These are phyloP conservation scores for Dendrothele bispora DNA, from an alignment of 768 basidiomycete genomes.

Conservation along the genomic window DNA sequence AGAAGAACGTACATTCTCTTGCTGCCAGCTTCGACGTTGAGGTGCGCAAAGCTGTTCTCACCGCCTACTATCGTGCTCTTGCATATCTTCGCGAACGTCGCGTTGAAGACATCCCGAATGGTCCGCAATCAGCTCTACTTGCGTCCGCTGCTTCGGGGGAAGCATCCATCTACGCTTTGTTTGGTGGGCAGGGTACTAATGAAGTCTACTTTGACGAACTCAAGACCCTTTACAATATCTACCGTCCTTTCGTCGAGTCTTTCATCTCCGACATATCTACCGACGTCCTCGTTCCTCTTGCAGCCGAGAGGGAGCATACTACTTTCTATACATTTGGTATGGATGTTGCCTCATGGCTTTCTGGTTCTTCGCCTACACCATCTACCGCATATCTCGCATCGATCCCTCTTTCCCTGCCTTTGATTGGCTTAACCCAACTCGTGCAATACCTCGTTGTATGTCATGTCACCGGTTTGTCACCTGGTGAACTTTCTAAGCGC, in stretches of 20 bases:
- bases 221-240: slow-evolving; percentile 86
- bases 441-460: slow-evolving; percentile 86
- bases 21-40: slow-evolving; percentile 73
- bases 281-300: slow-evolving; percentile 72
- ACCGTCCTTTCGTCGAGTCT: slow-evolving; percentile 79
- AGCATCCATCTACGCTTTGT: slow-evolving; percentile 85
- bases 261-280: slow-evolving; percentile 66
- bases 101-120: slow-evolving; percentile 53
- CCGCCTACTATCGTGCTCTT: slow-evolving; percentile 78
- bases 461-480: slow-evolving; percentile 71
- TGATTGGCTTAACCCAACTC: slow-evolving; percentile 96
- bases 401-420: slow-evolving; percentile 89
- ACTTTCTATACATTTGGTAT: slow-evolving; percentile 80
- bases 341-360: slow-evolving; percentile 83
- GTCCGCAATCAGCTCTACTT: slow-evolving; percentile 69
- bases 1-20: slow-evolving; percentile 81
- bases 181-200: slow-evolving; percentile 97
- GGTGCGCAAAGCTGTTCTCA: slow-evolving; percentile 72
- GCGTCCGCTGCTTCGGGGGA: slow-evolving; percentile 58
- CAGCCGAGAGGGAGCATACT: slow-evolving; percentile 51
- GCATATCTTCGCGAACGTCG: slow-evolving; percentile 62
- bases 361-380: slow-evolving; percentile 67
- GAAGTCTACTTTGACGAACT: slow-evolving; percentile 98
- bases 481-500: slow-evolving; percentile 74
- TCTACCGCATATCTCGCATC: slow-evolving; percentile 86